Percentiles rank a stretch among this genome's conserved stretches.
Evolutionary conservation across 305 asterid species (phyloP).

Genomic region (Solanum hybrid): DNA sequence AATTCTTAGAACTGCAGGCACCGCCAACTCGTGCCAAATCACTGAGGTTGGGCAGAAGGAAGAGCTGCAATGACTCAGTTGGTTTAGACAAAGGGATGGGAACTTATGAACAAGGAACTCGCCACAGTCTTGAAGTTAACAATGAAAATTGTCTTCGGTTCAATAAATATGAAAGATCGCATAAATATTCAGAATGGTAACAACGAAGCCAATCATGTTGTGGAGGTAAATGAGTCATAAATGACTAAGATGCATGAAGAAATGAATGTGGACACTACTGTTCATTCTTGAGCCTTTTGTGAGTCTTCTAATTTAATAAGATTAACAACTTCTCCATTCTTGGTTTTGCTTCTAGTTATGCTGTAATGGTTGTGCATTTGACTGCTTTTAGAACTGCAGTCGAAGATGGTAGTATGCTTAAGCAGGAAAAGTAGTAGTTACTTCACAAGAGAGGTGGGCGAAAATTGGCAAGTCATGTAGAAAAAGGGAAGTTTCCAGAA

Average conservation of each 20-base stretch:
- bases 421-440: neutral
- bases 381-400: neutral
- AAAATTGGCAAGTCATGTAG: neutral
- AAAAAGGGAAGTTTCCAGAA: neutral
- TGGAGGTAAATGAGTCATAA: constrained; percentile 18
- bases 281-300: constrained; percentile 39
- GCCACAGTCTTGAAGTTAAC: constrained; percentile 29
- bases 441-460: neutral
- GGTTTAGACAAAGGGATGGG: constrained; percentile 12
- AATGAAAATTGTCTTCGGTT: constrained; percentile 20
- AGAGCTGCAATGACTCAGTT: constrained; percentile 45
- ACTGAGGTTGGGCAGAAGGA: constrained; percentile 71
- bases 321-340: constrained; percentile 8
- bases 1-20: constrained; percentile 21
- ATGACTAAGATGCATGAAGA: constrained; percentile 8
- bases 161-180: constrained; percentile 24
- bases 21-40: constrained; percentile 87
- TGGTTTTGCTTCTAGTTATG: neutral
- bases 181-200: constrained; percentile 18
- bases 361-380: neutral
- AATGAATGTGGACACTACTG: constrained; percentile 26
- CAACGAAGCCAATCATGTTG: constrained; percentile 16
- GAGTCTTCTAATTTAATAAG: constrained; percentile 23
- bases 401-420: neutral
- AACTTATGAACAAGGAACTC: constrained; percentile 19